phyloP scores from a whole-genome alignment of 495 filamentous ascomycete species.

The Astrothelium macrocarpum region DNA sequence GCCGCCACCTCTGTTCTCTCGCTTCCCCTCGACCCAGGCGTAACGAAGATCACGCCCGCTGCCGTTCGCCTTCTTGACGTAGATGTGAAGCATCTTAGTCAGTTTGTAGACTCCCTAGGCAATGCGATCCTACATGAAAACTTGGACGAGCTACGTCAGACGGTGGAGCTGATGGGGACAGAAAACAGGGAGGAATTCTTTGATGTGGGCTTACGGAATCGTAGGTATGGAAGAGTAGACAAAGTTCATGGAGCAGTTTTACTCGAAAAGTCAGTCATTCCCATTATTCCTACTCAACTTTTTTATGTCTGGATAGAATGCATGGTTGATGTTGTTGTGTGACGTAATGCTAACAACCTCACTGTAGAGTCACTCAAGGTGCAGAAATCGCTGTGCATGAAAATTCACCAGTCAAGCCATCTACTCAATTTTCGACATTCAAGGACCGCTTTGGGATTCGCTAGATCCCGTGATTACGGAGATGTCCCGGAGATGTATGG shows the following conservation, averaged over 20 bases:
- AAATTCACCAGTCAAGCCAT: background rate
- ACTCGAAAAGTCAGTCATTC: constrained; percentile 58
- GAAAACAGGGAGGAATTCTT: constrained; percentile 92
- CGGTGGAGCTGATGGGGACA: constrained; percentile 65
- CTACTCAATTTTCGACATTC: constrained; percentile 1
- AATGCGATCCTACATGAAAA: constrained; percentile 73
- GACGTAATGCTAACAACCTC: background rate
- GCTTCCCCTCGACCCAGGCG: constrained; percentile 56
- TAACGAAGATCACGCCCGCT: constrained; percentile 77
- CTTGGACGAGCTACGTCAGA: constrained; percentile 87
- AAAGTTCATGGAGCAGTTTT: constrained; percentile 73
- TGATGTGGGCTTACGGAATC: constrained; percentile 73
- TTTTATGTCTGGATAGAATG: background rate
- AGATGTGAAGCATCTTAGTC: constrained; percentile 71
- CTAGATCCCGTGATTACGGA: too few relatives aligned
- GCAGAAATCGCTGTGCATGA: background rate
- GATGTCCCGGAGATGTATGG: too few relatives aligned
- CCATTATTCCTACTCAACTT: background rate
- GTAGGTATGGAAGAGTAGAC: constrained; percentile 90
- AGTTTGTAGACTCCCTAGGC: constrained; percentile 75
- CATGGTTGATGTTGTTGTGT: background rate
- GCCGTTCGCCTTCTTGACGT: constrained; percentile 70
- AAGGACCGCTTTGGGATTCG: background rate
- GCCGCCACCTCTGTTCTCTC: constrained; percentile 75
- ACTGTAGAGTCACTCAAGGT: constrained; percentile 6